These are phyloP conservation scores for Fusarium ramigenum DNA, from an alignment of 2,329 filamentous ascomycete species.

Conservation along the genomic window DNA sequence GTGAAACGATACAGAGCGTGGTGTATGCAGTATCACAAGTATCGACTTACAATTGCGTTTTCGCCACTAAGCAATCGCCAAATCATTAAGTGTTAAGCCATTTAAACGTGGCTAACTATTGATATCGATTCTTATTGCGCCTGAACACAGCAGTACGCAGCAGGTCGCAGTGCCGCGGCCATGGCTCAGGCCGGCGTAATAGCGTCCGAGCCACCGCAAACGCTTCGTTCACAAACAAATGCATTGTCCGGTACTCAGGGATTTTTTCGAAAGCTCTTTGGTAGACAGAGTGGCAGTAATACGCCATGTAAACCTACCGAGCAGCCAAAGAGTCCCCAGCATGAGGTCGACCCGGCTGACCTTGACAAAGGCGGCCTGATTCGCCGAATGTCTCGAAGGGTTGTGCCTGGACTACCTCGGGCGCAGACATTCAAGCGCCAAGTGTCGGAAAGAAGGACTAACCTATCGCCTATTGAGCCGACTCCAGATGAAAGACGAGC, in stretches of 20 bases:
- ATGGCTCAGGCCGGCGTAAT: constrained; percentile 47
- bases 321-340: constrained; percentile 47
- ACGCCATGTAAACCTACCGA: constrained; percentile 20
- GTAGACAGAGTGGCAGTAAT: constrained; percentile 31
- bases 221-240: constrained; percentile 37
- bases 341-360: constrained; percentile 38
- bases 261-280: constrained; percentile 45
- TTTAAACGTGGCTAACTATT: constrained; percentile 13
- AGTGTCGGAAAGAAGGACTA: constrained; percentile 80
- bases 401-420: constrained; percentile 81
- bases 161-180: constrained; percentile 35
- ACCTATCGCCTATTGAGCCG: constrained; percentile 72
- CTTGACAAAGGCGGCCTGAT: constrained; percentile 48
- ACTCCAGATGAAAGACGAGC: constrained; percentile 75
- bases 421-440: constrained; percentile 84
- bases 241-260: constrained; percentile 38
- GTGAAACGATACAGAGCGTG: constrained; percentile 30
- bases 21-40: constrained; percentile 29
- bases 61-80: constrained; percentile 20
- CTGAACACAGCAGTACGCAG: constrained; percentile 8
- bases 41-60: constrained; percentile 18
- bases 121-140: constrained; percentile 3
- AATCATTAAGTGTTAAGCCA: constrained; percentile 16
- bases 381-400: constrained; percentile 63
- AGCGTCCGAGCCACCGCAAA: constrained; percentile 43